phyloP scores from a whole-genome alignment of 225 moss, liverwort and hornwort species.

The Thuidium tamariscinum region DNA sequence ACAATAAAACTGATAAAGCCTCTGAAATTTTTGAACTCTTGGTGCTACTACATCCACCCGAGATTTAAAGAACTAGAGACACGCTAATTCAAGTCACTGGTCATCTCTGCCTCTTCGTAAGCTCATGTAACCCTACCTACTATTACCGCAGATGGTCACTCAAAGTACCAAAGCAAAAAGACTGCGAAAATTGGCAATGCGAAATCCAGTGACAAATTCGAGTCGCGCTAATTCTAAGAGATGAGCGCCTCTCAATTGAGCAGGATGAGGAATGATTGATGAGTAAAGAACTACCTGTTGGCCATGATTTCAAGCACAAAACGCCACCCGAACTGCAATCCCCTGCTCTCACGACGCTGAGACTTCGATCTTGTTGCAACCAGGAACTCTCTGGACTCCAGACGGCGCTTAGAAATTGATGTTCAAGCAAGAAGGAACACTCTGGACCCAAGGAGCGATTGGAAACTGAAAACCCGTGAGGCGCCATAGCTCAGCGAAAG shows the following conservation, averaged over 20 bases:
- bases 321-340: not conserved
- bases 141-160: not conserved
- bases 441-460: not conserved
- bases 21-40: not conserved
- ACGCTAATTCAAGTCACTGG: not conserved
- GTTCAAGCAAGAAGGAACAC: not conserved
- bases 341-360: not conserved
- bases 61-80: not conserved
- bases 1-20: not conserved
- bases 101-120: not conserved
- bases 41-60: not conserved
- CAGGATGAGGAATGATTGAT: not conserved
- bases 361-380: not conserved
- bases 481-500: not conserved
- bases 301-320: not conserved
- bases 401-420: not conserved
- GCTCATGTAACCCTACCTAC: not conserved
- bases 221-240: not conserved
- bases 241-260: not conserved
- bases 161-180: not conserved
- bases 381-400: not conserved
- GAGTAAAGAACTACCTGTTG: not conserved
- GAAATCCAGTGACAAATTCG: not conserved
- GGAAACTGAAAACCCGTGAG: not conserved
- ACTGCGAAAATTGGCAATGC: not conserved